Percentiles rank a stretch among this genome's conserved stretches.
These are phyloP conservation scores for Dendrobium catenatum DNA, from an alignment of 106 monocot species.

Conservation along the genomic window DNA sequence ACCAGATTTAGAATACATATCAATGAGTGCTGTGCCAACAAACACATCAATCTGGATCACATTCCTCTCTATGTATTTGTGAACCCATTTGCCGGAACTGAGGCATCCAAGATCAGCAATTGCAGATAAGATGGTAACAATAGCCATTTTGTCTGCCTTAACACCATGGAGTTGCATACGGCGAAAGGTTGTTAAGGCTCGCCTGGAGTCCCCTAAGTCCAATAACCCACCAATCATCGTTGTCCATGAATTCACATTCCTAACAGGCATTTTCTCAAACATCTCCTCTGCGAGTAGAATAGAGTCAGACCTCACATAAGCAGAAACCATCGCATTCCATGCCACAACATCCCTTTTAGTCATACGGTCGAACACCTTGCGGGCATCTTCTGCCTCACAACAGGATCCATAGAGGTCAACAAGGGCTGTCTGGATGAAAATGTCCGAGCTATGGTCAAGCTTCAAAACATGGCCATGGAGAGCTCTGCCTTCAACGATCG, in stretches of 20 bases:
- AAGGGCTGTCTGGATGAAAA: conserved; percentile 3
- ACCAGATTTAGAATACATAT: conserved; percentile 72
- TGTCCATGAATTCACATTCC: conserved; percentile 46
- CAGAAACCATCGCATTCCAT: conserved; percentile 10
- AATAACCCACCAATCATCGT: conserved; percentile 38
- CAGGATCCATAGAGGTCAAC: conserved; percentile 3
- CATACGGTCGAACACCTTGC: conserved; percentile 7
- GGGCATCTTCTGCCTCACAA: neutral
- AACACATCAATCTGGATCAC: conserved; percentile 15
- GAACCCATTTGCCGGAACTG: conserved; percentile 41
- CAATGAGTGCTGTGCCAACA: conserved; percentile 52
- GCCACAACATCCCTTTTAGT: conserved; percentile 6
- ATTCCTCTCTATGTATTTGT: conserved; percentile 5
- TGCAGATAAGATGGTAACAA: conserved; percentile 38
- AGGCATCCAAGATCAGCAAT: conserved; percentile 39
- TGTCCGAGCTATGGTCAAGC: neutral
- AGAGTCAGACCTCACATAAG: conserved; percentile 26
- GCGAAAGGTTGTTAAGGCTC: conserved; percentile 29
- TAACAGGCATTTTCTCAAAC: conserved; percentile 36
- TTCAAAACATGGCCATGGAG: conserved; percentile 1
- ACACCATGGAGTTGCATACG: conserved; percentile 13
- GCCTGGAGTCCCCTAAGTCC: conserved; percentile 13
- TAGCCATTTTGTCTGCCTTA: conserved; percentile 43
- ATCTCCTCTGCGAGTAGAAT: conserved; percentile 10
- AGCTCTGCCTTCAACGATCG: neutral